phyloP scores from a whole-genome alignment of 495 filamentous ascomycete species.

The Xylaria flabelliformis region DNA sequence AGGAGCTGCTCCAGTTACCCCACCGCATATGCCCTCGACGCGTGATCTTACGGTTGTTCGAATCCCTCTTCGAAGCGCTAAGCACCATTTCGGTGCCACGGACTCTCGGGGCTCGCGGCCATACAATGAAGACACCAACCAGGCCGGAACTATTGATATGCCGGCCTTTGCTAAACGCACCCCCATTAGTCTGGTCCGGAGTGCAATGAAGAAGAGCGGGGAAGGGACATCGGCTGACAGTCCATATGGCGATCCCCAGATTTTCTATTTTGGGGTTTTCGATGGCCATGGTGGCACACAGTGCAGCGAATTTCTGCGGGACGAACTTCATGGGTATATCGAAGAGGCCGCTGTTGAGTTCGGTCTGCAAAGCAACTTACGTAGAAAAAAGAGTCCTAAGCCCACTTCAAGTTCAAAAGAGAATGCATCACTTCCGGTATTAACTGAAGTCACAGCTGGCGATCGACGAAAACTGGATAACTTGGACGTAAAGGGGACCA shows the following conservation, averaged over 20 bases:
- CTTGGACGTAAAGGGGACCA: slow-evolving; percentile 47
- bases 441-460: slow-evolving; percentile 33
- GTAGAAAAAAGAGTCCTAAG: slow-evolving; percentile 29
- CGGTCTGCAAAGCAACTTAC: slow-evolving; percentile 73
- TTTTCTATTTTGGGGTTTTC: slow-evolving; percentile 97
- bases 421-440: not conserved
- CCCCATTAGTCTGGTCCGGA: slow-evolving; percentile 70
- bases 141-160: slow-evolving; percentile 90
- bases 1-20: slow-evolving; percentile 58
- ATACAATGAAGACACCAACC: slow-evolving; percentile 93
- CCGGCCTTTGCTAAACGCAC: slow-evolving; percentile 88
- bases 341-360: slow-evolving; percentile 79
- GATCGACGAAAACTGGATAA: slow-evolving; percentile 38
- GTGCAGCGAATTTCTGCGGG: slow-evolving; percentile 84
- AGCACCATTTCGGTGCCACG: slow-evolving; percentile 90
- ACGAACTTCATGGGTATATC: slow-evolving; percentile 85
- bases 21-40: slow-evolving; percentile 59
- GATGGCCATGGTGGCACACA: slow-evolving; percentile 94
- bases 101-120: slow-evolving; percentile 79
- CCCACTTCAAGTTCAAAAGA: slow-evolving; percentile 17
- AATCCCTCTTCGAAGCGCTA: slow-evolving; percentile 91
- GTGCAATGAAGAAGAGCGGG: slow-evolving; percentile 47
- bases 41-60: slow-evolving; percentile 95
- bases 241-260: slow-evolving; percentile 85
- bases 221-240: slow-evolving; percentile 71